Evolutionary conservation across 331 rosid genomes (phyloP).

Genomic region (Ulmus americana): DNA sequence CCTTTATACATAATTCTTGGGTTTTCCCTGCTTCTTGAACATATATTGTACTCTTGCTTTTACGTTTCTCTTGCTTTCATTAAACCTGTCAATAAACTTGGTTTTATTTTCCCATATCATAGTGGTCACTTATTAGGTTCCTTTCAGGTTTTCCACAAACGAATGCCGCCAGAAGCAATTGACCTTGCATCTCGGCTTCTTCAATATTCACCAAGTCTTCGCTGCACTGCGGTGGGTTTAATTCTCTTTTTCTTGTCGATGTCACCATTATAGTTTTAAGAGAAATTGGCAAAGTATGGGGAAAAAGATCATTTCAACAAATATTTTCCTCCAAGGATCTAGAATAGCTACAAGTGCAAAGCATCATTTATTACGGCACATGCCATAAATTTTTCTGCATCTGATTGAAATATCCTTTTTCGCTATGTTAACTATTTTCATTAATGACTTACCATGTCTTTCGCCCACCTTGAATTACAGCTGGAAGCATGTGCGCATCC

Average conservation of each 20-base stretch:
- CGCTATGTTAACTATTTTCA: background rate
- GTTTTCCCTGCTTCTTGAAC: background rate
- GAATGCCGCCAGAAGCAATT: conserved; percentile 99
- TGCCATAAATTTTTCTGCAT: conserved; percentile 10
- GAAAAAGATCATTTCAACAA: background rate
- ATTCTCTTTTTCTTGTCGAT: conserved; percentile 4
- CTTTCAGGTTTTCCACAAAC: conserved; percentile 79
- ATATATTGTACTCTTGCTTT: background rate
- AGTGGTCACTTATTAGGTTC: conserved; percentile 3
- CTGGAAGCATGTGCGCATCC: conserved; percentile 91
- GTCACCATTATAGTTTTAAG: conserved; percentile 6
- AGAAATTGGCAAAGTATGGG: background rate
- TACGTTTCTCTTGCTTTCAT: background rate
- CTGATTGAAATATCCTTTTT: conserved; percentile 11
- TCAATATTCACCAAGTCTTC: conserved; percentile 94
- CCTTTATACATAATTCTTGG: background rate
- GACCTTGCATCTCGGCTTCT: conserved; percentile 97
- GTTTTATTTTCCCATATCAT: background rate
- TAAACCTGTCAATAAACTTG: background rate
- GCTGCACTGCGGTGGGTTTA: conserved; percentile 88
- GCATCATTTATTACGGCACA: conserved; percentile 14
- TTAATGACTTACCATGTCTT: background rate
- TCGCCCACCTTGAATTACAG: conserved; percentile 32
- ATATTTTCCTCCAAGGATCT: conserved; percentile 11
- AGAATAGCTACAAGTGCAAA: background rate